phyloP scores from a whole-genome alignment of 495 filamentous ascomycete genomes.

The Immersiella caudata region DNA sequence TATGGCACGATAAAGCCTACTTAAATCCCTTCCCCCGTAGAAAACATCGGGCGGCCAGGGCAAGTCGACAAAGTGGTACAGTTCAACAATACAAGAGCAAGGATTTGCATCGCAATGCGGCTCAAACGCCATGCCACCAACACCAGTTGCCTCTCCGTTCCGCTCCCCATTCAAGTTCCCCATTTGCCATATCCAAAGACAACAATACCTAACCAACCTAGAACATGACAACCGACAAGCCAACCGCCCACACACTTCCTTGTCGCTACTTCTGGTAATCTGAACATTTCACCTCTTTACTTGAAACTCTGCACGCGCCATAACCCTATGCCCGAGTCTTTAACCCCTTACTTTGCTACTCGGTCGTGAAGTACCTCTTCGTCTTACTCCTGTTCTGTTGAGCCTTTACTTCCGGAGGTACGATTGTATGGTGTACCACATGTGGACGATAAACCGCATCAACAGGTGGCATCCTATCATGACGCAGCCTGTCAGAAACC shows the following conservation, averaged over 20 bases:
- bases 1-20: too few species aligned
- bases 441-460: conserved; percentile 93
- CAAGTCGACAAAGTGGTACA: too few species aligned
- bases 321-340: neutral
- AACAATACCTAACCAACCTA: neutral
- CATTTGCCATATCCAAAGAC: too few species aligned
- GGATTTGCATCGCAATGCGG: neutral
- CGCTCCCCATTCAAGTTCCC: too few species aligned
- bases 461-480: conserved; percentile 73
- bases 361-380: conserved; percentile 79
- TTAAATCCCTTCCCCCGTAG: too few species aligned
- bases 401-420: conserved; percentile 75
- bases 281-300: too few species aligned
- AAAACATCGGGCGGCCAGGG: too few species aligned
- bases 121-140: neutral
- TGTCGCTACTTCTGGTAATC: too few species aligned
- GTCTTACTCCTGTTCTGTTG: conserved; percentile 68
- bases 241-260: too few species aligned
- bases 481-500: neutral
- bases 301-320: neutral
- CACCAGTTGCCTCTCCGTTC: neutral
- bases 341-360: neutral
- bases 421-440: conserved; percentile 84
- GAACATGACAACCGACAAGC: neutral
- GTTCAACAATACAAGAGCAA: neutral